Percentiles rank a stretch among this genome's conserved stretches.
These are phyloP conservation scores for Brassica cretica DNA, from an alignment of 345 rosid species.

Conservation along the genomic window DNA sequence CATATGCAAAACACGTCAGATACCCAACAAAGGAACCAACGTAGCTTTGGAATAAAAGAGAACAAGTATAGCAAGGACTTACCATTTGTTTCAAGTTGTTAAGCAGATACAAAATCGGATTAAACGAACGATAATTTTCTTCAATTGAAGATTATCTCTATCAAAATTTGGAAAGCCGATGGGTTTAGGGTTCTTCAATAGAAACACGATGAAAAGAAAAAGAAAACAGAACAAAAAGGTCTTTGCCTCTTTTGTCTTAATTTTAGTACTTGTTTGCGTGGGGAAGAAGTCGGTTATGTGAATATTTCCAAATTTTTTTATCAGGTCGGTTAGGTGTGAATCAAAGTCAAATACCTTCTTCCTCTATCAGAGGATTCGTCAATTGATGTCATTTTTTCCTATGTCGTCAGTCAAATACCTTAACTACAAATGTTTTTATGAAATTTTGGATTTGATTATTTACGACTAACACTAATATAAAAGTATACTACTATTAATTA, in stretches of 20 bases:
- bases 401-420: neutral
- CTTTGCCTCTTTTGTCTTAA: neutral
- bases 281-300: constrained; percentile 23
- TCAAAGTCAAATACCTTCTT: constrained; percentile 25
- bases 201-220: neutral
- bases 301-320: neutral
- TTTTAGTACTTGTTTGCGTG: constrained; percentile 15
- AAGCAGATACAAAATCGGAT: neutral
- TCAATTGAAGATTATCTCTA: neutral
- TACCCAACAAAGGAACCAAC: neutral
- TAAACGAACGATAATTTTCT: neutral
- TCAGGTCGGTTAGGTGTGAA: constrained; percentile 15
- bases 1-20: neutral
- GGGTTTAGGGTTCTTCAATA: constrained; percentile 32
- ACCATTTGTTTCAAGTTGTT: constrained; percentile 22
- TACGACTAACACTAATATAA: neutral
- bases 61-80: neutral
- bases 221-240: neutral
- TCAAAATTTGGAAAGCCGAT: constrained; percentile 15
- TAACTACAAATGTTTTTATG: neutral
- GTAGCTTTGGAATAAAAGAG: constrained; percentile 11
- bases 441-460: neutral
- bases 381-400: neutral
- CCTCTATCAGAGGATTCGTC: neutral
- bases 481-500: neutral